These are phyloP conservation scores for Candida khao-thaluensis DNA, from an alignment of 805 yeast species.

Conservation along the genomic window DNA sequence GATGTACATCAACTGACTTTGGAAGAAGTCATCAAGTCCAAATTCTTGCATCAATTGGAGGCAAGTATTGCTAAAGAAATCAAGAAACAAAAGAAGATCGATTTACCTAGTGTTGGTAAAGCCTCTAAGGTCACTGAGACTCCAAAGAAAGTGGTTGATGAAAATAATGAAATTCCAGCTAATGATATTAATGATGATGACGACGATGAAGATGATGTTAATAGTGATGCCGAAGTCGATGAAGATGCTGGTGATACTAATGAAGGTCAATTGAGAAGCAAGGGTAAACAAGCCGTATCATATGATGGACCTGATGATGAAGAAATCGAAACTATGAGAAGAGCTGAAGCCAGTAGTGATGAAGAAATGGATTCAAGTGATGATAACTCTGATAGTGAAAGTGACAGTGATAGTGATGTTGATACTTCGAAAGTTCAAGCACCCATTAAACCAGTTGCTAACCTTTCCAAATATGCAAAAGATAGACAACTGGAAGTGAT, in stretches of 20 bases:
- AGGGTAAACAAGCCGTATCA: slow-evolving; percentile 82
- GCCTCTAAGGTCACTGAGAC: slow-evolving; percentile 55
- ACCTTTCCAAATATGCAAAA: slow-evolving; percentile 60
- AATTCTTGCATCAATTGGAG: slow-evolving; percentile 73
- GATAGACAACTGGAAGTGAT: slow-evolving; percentile 85
- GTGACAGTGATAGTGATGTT: slow-evolving; percentile 28
- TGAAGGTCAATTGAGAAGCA: slow-evolving; percentile 42
- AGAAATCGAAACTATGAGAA: slow-evolving; percentile 84
- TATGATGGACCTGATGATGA: slow-evolving; percentile 96
- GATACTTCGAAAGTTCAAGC: slow-evolving; percentile 26
- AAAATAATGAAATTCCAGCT: slow-evolving; percentile 7
- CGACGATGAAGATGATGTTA: slow-evolving; percentile 61
- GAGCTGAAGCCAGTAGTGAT: slow-evolving; percentile 74
- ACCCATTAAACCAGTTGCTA: slow-evolving; percentile 17
- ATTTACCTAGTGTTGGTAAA: slow-evolving; percentile 64
- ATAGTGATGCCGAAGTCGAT: slow-evolving; percentile 19
- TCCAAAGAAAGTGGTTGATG: slow-evolving; percentile 24
- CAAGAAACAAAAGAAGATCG: slow-evolving; percentile 70
- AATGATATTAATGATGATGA: slow-evolving; percentile 32
- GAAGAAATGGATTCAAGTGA: slow-evolving; percentile 52
- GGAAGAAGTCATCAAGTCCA: slow-evolving; percentile 61
- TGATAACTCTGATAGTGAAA: slow-evolving; percentile 35
- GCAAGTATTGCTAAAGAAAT: slow-evolving; percentile 73
- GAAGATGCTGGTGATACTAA: slow-evolving; percentile 31
- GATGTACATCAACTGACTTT: slow-evolving; percentile 81